Conservation (phyloP, 169 alveolate species). For the Cryptosporidium parvum region DNA sequence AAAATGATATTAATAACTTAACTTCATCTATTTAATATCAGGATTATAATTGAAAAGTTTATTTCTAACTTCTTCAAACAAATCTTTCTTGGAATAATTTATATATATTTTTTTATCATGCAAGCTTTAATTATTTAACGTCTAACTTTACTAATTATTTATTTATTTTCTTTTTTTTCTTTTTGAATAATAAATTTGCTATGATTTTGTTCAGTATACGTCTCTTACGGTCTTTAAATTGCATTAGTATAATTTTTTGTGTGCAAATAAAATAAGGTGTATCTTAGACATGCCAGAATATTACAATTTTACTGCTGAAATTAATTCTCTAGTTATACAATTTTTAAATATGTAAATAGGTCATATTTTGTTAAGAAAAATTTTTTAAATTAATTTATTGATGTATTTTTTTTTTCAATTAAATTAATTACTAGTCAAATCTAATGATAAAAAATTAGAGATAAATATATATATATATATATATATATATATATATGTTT, state of each 20-base stretch:
- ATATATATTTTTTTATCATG: background rate
- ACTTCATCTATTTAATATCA: background rate
- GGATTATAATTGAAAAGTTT: background rate
- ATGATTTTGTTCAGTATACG: background rate
- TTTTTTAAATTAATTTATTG: no score
- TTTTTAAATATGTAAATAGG: no score
- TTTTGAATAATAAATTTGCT: background rate
- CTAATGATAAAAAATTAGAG: no score
- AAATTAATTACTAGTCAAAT: no score
- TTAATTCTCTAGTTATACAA: no score
- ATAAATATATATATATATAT: no score
- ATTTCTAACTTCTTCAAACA: background rate
- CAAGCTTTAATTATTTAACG: background rate
- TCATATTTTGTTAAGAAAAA: no score
- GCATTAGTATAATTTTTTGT: conserved; percentile 1
- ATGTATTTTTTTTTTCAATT: no score
- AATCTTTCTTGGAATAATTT: background rate
- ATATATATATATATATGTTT: no score
- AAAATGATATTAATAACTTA: background rate
- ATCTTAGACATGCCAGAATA: background rate
- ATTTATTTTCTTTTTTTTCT: background rate
- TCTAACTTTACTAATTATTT: background rate
- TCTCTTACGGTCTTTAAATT: conserved; percentile 34
- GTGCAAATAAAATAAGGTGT: background rate
- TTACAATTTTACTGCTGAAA: background rate